phyloP scores from a whole-genome alignment of 306 rosid genomes.

The Corylus americana region DNA sequence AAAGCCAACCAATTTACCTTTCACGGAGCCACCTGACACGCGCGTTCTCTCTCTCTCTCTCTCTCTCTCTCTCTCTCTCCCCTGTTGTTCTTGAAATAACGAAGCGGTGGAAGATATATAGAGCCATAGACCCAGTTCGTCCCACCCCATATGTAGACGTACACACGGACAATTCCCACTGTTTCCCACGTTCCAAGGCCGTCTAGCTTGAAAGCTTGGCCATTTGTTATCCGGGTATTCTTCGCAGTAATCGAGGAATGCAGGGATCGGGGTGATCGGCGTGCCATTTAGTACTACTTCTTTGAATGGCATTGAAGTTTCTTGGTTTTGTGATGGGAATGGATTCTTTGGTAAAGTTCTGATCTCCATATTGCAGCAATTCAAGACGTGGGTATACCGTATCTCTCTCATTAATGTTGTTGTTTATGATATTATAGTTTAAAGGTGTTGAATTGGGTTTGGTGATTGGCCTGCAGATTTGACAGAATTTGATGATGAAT shows the following conservation, averaged over 20 bases:
- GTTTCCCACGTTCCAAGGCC: conserved; percentile 1
- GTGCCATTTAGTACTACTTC: neutral
- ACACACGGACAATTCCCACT: conserved; percentile 7
- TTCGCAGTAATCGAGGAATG: conserved; percentile 29
- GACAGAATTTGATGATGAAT: conserved; percentile 50
- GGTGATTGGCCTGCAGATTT: conserved; percentile 39
- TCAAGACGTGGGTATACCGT: conserved; percentile 1
- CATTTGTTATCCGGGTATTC: conserved; percentile 22
- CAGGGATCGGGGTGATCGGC: conserved; percentile 22
- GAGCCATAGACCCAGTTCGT: conserved; percentile 11
- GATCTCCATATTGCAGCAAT: conserved; percentile 25
- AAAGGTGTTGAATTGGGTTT: conserved; percentile 25
- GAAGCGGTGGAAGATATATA: conserved; percentile 27
- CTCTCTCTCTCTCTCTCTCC: conserved; percentile 12
- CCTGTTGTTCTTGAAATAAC: conserved; percentile 1
- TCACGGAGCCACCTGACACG: conserved; percentile 9
- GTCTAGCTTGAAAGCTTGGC: conserved; percentile 9
- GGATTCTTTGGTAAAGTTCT: conserved; percentile 38
- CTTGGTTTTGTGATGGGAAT: conserved; percentile 26
- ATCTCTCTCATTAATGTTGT: conserved; percentile 4
- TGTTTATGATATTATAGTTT: neutral
- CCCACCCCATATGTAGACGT: neutral
- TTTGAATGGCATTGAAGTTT: conserved; percentile 25
- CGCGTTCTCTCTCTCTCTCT: conserved; percentile 10
- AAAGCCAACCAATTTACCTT: conserved; percentile 25